Evolutionary conservation across 345 rosid genomes (phyloP).

Genomic region (Sonneratia alba): DNA sequence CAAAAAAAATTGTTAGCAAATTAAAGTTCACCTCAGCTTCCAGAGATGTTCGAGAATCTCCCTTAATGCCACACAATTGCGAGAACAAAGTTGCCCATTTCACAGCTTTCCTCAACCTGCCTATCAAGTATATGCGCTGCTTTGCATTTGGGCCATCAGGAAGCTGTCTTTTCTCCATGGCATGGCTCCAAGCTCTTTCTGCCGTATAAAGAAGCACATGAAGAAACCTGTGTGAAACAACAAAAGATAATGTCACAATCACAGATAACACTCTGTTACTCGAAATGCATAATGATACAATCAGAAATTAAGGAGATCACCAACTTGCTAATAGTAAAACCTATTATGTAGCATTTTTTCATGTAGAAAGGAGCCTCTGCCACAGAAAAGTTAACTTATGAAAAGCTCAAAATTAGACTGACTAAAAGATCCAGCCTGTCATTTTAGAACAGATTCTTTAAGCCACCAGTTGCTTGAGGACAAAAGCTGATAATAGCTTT

Average conservation of each 20-base stretch:
- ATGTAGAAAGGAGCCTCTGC: neutral
- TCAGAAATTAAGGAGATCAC: neutral
- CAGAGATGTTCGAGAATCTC: conserved; percentile 82
- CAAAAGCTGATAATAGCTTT: neutral
- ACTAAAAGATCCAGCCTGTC: neutral
- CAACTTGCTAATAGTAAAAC: neutral
- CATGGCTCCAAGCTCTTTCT: conserved; percentile 99
- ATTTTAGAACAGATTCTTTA: neutral
- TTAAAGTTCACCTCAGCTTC: conserved; percentile 74
- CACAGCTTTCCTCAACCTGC: conserved; percentile 90
- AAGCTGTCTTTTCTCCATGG: conserved; percentile 96
- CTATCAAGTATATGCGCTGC: conserved; percentile 80
- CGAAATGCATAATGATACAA: neutral
- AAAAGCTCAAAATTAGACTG: neutral
- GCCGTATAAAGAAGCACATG: conserved; percentile 81
- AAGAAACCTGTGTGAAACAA: conserved; percentile 59
- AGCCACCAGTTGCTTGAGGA: neutral
- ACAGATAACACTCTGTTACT: neutral
- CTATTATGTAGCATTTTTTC: neutral
- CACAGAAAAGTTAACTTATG: neutral
- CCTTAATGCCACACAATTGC: conserved; percentile 60
- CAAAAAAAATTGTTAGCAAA: neutral
- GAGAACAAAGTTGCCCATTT: conserved; percentile 88
- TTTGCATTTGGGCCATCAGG: conserved; percentile 89
- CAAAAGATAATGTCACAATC: conserved; percentile 9